phyloP scores from a whole-genome alignment of 1,139 yeast species.

The Lodderomyces pseudojiufengensis region DNA sequence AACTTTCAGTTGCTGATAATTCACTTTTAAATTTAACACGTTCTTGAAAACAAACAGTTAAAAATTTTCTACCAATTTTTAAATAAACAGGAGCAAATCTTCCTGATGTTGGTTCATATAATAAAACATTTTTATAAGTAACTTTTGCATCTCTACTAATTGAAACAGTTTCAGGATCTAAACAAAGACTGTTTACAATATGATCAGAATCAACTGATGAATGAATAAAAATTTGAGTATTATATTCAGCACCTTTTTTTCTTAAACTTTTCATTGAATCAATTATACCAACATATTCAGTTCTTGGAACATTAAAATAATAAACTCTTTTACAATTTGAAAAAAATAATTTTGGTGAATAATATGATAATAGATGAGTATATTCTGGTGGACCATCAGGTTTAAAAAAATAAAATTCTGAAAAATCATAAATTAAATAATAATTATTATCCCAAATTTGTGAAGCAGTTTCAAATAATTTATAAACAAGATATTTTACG shows the following conservation, averaged over 20 bases:
- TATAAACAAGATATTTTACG: conserved; percentile 54
- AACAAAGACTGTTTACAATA: conserved; percentile 47
- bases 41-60: conserved; percentile 51
- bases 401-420: conserved; percentile 44
- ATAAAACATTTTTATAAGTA: conserved; percentile 53
- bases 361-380: conserved; percentile 33
- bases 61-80: conserved; percentile 66
- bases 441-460: conserved; percentile 73
- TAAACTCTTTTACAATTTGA: conserved; percentile 54
- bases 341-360: conserved; percentile 48
- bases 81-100: conserved; percentile 49
- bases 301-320: conserved; percentile 59
- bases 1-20: conserved; percentile 25
- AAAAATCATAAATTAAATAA: conserved; percentile 64
- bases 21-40: conserved; percentile 21
- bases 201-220: conserved; percentile 50
- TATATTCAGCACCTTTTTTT: conserved; percentile 11
- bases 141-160: conserved; percentile 56
- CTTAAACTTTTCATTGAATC: conserved; percentile 20
- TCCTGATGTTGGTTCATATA: conserved; percentile 37
- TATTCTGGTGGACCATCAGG: conserved; percentile 18
- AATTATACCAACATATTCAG: conserved; percentile 32
- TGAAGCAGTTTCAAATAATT: conserved; percentile 63
- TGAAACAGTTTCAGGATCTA: conserved; percentile 37
- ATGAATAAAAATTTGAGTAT: conserved; percentile 29